Evolutionary conservation across 2,329 filamentous ascomycete species (phyloP).

Genomic region (Teratosphaeriaceae sp.): DNA sequence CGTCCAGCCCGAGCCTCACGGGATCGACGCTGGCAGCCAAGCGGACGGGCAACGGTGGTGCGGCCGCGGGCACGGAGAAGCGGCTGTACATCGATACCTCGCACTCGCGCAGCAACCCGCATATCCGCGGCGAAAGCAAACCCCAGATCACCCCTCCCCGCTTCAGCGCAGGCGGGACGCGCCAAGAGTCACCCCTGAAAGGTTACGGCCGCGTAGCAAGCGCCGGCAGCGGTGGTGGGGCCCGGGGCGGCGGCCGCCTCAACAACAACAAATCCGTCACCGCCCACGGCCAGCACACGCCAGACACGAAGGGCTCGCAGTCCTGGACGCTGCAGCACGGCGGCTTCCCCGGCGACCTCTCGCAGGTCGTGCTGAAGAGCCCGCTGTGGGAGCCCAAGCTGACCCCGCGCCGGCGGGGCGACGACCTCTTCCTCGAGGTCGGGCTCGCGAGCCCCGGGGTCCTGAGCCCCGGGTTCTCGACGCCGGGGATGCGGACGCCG

Average conservation of each 20-base stretch:
- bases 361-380: constrained; percentile 17
- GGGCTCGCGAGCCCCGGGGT: constrained; percentile 20
- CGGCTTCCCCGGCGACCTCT: too few species aligned
- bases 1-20: constrained; percentile 12
- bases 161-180: neutral
- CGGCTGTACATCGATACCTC: constrained; percentile 27
- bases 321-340: too few species aligned
- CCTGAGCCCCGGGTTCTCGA: neutral
- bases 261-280: constrained; percentile 4
- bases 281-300: constrained; percentile 9
- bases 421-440: constrained; percentile 52
- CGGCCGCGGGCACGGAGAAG: constrained; percentile 29
- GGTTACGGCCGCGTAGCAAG: constrained; percentile 22
- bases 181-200: constrained; percentile 22
- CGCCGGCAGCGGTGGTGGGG: constrained; percentile 3
- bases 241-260: constrained; percentile 1
- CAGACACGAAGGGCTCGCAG: constrained; percentile 14
- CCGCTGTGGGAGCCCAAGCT: constrained; percentile 58
- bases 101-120: constrained; percentile 11
- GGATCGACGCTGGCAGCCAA: constrained; percentile 32
- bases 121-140: constrained; percentile 4
- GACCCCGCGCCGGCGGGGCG: constrained; percentile 60
- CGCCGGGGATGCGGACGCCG: neutral
- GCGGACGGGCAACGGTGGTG: constrained; percentile 29
- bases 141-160: neutral